Conservation (phyloP, 169 alveolate genomes). For the Plasmodium billcollinsi region DNA sequence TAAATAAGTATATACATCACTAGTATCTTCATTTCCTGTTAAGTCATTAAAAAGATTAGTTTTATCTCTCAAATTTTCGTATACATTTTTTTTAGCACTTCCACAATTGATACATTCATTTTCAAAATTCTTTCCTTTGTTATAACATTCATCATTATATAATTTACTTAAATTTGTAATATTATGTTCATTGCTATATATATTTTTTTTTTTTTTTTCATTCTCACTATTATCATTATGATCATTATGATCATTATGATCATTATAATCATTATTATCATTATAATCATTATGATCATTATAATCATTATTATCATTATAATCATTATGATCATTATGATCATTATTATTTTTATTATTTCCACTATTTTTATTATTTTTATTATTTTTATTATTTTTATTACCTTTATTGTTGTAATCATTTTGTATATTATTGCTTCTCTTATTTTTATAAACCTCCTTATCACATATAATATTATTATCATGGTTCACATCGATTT, state of each 20-base stretch:
- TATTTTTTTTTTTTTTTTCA: neutral
- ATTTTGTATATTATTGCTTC: neutral
- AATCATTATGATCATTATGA: neutral
- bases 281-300: neutral
- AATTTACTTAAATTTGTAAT: too few species aligned
- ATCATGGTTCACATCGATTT: neutral
- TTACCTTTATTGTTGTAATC: neutral
- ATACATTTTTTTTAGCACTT: neutral
- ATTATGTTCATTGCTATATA: too few species aligned
- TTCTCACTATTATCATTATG: neutral
- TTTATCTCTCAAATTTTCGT: conserved; percentile 10
- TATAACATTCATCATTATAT: too few species aligned
- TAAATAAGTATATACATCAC: conserved; percentile 32
- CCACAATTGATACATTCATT: neutral
- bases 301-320: neutral
- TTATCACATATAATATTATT: neutral
- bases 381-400: neutral
- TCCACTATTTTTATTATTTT: neutral
- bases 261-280: neutral
- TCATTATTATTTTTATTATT: neutral
- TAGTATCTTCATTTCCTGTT: conserved; percentile 25
- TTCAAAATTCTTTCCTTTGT: neutral
- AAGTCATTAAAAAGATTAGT: conserved; percentile 9
- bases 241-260: too few species aligned
- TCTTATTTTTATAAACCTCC: neutral